phyloP scores from a whole-genome alignment of 805 yeast species.

The Yarrowia sp. region DNA sequence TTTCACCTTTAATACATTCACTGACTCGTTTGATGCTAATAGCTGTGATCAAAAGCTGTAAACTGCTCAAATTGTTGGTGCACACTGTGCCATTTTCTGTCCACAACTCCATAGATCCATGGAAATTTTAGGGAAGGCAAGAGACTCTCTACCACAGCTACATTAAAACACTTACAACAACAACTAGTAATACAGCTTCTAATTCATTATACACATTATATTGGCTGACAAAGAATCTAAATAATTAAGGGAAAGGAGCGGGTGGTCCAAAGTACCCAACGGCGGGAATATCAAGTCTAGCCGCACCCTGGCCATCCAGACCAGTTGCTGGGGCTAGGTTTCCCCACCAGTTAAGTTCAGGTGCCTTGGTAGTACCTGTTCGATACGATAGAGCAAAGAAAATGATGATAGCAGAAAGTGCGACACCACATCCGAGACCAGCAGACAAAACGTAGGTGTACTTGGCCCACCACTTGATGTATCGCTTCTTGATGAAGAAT shows the following conservation, averaged over 20 bases:
- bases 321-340: constrained; percentile 46
- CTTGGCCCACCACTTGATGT: constrained; percentile 60
- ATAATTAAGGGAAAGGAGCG: constrained; percentile 10
- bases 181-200: no score
- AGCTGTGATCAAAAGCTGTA: no score
- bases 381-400: constrained; percentile 54
- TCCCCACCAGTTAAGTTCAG: constrained; percentile 59
- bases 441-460: constrained; percentile 59
- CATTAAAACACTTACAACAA: no score
- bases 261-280: constrained; percentile 17
- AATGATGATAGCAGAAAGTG: constrained; percentile 56
- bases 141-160: no score
- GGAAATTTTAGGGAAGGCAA: no score
- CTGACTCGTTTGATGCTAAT: no score
- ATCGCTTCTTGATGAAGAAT: constrained; percentile 54
- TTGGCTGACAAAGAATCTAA: not conserved
- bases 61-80: no score
- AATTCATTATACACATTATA: no score
- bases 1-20: no score
- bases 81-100: no score
- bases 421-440: constrained; percentile 59
- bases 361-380: constrained; percentile 43
- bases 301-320: not conserved
- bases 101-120: no score
- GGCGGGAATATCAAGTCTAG: not conserved